Base-by-base conservation (phyloP, 768 basidiomycete species). In the Termitomyces eurrhizus region DNA sequence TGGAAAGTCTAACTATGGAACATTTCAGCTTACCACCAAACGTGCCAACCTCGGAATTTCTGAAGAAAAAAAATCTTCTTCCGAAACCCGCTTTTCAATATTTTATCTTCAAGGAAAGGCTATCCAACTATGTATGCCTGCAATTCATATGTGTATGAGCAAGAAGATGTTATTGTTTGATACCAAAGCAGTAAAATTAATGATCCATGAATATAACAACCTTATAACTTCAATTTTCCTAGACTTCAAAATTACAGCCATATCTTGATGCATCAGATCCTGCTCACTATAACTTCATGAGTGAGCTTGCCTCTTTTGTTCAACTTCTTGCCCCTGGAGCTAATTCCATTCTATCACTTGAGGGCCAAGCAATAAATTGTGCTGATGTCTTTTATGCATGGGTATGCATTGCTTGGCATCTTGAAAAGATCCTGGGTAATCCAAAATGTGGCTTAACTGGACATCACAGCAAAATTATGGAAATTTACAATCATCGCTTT, bases 301-400 rank as follows among this genome's bases (percentile, higher is more conserved):
- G 44, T 12, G 1, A 48, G 33, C 45, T 48, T 8, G 3, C 32
- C 2, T 48, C 44, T 36, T 57, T 48, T 14, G 7, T 46, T 21
- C 26, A 44, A 7, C 14, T 18, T 16, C 44, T 32, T 32, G 13
- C 29, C 7, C 32, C 29, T 4, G 60, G 53, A 0, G 72, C 69
- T 2, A 69, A 70, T 56, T 69, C 51, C 8, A 65, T 73, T 49
- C 42, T 65, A 2, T 69, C 70, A 4, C 66, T 72, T 6, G 71
- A 73, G 54, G 72, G 71, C 4, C 69, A 71, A 45, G 67, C 70
- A 41, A 68, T 66, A 0, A 72, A 62, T 1, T 71, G 71, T 48
- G 67, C 71, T 3, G 69, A 73, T 57, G 62, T 72, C 14, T 73
- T 73, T 42, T 71, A 69, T 62, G 70, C 64, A 4, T 72, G 69